A percentile compares a stretch with the other conserved stretches of the same genome.
phyloP scores from a whole-genome alignment of 306 rosid species.

The Prunus salicina region DNA sequence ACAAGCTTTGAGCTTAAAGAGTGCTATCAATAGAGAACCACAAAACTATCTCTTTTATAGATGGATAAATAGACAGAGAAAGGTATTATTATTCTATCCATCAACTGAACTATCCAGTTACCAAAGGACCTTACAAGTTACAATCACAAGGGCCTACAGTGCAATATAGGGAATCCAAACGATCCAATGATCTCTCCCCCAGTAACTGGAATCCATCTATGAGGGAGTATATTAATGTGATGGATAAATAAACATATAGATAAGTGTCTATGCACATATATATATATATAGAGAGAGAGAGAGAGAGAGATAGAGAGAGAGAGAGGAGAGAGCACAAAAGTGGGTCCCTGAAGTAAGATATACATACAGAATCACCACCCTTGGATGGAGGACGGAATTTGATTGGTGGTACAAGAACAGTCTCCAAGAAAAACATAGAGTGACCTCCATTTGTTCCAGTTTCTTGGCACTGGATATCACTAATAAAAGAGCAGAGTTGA shows the following conservation, averaged over 20 bases:
- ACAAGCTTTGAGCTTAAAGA: not conserved
- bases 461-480: conserved; percentile 71
- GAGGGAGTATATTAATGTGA: not conserved
- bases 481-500: conserved; percentile 53
- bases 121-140: not conserved
- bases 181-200: not conserved
- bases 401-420: conserved; percentile 83
- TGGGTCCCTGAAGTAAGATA: not conserved
- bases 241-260: not conserved
- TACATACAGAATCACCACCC: conserved; percentile 77
- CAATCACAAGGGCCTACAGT: not conserved
- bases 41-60: not conserved
- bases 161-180: not conserved
- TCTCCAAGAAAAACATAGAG: conserved; percentile 81
- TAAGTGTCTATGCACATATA: not conserved
- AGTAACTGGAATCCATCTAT: not conserved
- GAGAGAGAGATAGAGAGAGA: not conserved
- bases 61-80: not conserved
- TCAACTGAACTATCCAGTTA: not conserved
- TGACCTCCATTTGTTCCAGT: conserved; percentile 58
- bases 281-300: not conserved
- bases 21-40: not conserved
- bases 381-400: conserved; percentile 89
- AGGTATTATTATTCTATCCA: not conserved
- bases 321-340: conserved; percentile 6